Conservation (phyloP, 2,329 filamentous ascomycete species). For the Curvularia verruculosa region DNA sequence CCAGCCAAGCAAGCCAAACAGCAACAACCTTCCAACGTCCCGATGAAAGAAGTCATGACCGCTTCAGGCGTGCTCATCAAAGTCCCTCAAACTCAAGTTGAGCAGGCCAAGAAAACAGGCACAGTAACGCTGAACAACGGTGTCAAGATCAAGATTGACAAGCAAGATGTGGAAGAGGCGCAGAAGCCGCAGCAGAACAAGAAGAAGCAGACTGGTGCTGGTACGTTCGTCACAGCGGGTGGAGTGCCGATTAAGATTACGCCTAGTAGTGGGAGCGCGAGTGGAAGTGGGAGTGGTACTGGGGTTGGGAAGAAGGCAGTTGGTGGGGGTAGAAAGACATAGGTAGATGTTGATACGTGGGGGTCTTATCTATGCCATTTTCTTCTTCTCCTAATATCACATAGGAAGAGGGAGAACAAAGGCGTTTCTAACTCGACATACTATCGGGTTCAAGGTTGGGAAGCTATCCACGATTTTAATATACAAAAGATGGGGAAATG, state of each 20-base stretch:
- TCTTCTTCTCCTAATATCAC: not conserved
- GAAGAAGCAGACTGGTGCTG: slow-evolving; percentile 35
- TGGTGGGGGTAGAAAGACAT: slow-evolving; percentile 9
- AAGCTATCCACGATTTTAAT: not conserved
- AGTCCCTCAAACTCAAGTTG: slow-evolving; percentile 37
- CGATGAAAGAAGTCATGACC: slow-evolving; percentile 40
- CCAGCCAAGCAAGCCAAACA: slow-evolving; percentile 20
- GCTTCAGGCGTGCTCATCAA: slow-evolving; percentile 45
- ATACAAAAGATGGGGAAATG: too few relatives aligned
- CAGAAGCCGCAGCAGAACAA: slow-evolving; percentile 37
- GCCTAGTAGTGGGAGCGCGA: slow-evolving; percentile 24
- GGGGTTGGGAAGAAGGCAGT: slow-evolving; percentile 10
- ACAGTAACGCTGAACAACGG: slow-evolving; percentile 41
- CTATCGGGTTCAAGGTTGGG: not conserved
- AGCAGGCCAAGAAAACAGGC: slow-evolving; percentile 41
- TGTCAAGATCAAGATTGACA: slow-evolving; percentile 38
- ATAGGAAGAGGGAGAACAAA: not conserved
- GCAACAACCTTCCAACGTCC: slow-evolving; percentile 15
- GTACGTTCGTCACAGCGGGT: slow-evolving; percentile 35
- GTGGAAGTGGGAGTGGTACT: not conserved
- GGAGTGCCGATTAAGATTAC: slow-evolving; percentile 45
- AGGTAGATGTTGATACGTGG: too few relatives aligned
- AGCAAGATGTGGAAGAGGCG: slow-evolving; percentile 43
- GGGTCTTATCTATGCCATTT: too few relatives aligned
- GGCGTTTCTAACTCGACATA: not conserved